Evolutionary conservation across 2,329 filamentous ascomycete species (phyloP), one percentile per base, ranked within the genome.

Genomic region (Aspergillus pseudonomiae): DNA sequence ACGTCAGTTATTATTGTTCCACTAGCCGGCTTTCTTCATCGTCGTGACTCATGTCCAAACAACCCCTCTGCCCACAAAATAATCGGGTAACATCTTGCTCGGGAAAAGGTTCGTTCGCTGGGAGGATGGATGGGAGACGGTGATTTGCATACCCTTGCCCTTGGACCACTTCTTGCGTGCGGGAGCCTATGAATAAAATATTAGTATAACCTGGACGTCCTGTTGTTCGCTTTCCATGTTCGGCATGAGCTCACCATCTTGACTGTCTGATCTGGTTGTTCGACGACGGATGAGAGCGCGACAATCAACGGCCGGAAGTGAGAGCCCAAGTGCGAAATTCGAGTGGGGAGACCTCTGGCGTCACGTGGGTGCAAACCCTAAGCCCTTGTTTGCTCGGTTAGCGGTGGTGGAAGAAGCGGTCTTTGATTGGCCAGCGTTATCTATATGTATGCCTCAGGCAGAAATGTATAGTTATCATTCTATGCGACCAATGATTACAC

Each of bases 161-260:
- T 84, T 84, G 68, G 82, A 84, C 82, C 82, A 84, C 82, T 84
- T 84, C 81, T 84, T 66, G 78, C 82, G 79, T 81, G 80, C 77
- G 73, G 81, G 79, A 66, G 81, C 81, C 80, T 83, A 63, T 71
- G 60, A 57, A 61, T 64, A 41, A 54, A 45, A 34, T 59, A 59
- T 71, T 70, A 69, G 60, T 46, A 63, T 67, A 45, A 45, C 34
- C 43, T 52, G 48, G 28, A 11, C 24, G 14, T 61, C 14, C 21
- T 43, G 4, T 19, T 56, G 10, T 43, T 52, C 60, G 39, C 26
- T 48, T 43, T 53, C 24, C 32, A 52, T 21, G 54, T 36, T 63
- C 30, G 14, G 11, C 3, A 16, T 50, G 26, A 53, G 71, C 76
- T 70, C 68, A 78, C 77, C 77, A 79, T 79, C 73, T 75, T 78